These are phyloP conservation scores for Beverwykella pulmonaria DNA, from an alignment of 495 filamentous ascomycete species.

Conservation along the genomic window DNA sequence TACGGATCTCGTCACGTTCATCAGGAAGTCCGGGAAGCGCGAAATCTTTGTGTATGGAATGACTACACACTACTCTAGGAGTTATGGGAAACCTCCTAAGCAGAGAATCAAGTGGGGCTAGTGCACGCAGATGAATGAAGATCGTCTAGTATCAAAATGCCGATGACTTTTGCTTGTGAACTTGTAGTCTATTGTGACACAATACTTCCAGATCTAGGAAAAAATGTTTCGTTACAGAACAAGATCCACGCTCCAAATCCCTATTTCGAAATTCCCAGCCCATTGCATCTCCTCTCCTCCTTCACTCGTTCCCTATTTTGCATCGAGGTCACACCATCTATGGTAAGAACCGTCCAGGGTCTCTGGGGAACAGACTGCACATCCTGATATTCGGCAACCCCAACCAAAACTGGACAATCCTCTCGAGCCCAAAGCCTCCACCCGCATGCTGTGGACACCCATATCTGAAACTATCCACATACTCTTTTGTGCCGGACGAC, in stretches of 20 bases:
- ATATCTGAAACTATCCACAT: conserved; percentile 77
- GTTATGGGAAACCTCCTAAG: not conserved
- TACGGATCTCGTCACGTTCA: too few relatives aligned
- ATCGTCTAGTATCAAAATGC: not conserved
- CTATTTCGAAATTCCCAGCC: not conserved
- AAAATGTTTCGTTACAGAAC: too few relatives aligned
- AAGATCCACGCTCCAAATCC: not conserved
- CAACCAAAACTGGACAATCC: conserved; percentile 87
- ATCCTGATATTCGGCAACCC: conserved; percentile 80
- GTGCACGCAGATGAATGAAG: too few relatives aligned
- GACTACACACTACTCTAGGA: too few relatives aligned
- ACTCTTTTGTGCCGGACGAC: conserved; percentile 77
- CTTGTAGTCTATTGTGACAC: not conserved
- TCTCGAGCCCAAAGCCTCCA: conserved; percentile 83
- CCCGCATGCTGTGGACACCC: conserved; percentile 83
- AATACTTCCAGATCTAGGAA: not conserved
- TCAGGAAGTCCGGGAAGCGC: too few relatives aligned
- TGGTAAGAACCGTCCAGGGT: conserved; percentile 78
- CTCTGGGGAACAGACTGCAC: conserved; percentile 77
- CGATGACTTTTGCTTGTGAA: not conserved
- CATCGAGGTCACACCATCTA: conserved; percentile 42
- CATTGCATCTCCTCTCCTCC: not conserved
- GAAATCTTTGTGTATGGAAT: too few relatives aligned
- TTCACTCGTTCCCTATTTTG: not conserved
- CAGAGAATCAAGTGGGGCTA: too few relatives aligned